These are phyloP conservation scores for Crithidia sp. DNA, from an alignment of 208 protist species.

Conservation along the genomic window DNA sequence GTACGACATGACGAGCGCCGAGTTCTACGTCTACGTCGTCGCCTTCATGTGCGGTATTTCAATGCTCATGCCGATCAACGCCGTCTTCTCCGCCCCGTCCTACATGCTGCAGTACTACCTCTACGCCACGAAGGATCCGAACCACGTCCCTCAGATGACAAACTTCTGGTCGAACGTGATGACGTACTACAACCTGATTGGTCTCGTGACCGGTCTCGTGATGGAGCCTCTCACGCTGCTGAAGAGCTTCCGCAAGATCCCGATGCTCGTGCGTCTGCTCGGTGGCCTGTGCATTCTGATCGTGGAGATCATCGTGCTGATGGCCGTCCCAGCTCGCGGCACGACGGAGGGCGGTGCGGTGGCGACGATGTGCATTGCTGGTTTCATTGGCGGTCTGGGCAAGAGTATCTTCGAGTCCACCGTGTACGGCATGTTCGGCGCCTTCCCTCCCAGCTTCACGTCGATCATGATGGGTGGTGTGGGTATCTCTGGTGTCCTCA, in stretches of 20 bases:
- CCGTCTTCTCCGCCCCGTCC: constrained; percentile 74
- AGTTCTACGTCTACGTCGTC: constrained; percentile 65
- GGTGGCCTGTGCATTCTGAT: constrained; percentile 48
- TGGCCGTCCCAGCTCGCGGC: constrained; percentile 49
- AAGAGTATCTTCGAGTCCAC: constrained; percentile 81
- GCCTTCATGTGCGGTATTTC: constrained; percentile 75
- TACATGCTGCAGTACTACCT: constrained; percentile 78
- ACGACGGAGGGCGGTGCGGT: constrained; percentile 54
- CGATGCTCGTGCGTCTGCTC: constrained; percentile 47
- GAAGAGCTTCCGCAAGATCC: constrained; percentile 39
- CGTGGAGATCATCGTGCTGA: constrained; percentile 53
- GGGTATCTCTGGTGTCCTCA: constrained; percentile 48
- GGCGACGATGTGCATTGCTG: constrained; percentile 41
- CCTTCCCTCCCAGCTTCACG: constrained; percentile 62
- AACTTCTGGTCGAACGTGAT: constrained; percentile 74
- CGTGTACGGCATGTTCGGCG: constrained; percentile 70
- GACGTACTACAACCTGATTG: constrained; percentile 71
- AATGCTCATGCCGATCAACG: constrained; percentile 84
- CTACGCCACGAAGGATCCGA: constrained; percentile 46
- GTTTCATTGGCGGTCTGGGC: constrained; percentile 43
- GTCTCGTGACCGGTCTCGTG: constrained; percentile 43
- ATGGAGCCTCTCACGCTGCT: constrained; percentile 66
- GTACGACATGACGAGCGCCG: constrained; percentile 12
- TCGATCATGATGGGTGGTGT: constrained; percentile 69
- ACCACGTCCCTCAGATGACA: constrained; percentile 28